Base-by-base conservation (phyloP, 2,329 filamentous ascomycete genomes). In the Epichloe baconii region DNA sequence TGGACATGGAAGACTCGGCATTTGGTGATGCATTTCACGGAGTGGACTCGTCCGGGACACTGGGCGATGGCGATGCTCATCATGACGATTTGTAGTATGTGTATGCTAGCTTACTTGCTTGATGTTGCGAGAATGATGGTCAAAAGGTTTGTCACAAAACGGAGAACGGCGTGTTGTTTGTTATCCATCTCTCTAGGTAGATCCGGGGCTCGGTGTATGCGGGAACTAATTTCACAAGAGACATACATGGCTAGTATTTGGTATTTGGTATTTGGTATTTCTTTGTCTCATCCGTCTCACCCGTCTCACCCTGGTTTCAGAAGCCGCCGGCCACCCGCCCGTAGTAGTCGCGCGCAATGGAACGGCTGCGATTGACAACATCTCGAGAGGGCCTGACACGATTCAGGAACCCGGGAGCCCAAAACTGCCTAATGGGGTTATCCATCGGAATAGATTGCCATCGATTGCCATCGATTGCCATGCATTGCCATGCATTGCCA, bases 1-100 rank as follows among this genome's bases (percentile, higher is more conserved):
- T 83, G 70, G 84, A 83, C 55, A 77, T 88, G 71, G 85, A 88
- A 45, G 85, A 89, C 61, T 88, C 83, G 37, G 87, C 86, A 1
- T 93, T 93, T 69, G 87, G 86, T 3, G 86, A 93, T 59, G 87
- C 87, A 0, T 88, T 91, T 67, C 85, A 89, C 59, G 79, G 77
- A 4, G 76, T 81, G 12, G 75, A 72, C 19, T 59, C 62, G 42
- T 63, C 62, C 10, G 65, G 60, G 49, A 72, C 69, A 31, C 67
- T 68, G 2, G 64, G 60, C 17, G 63, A 66, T 17, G 64, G 60
- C 17, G 63, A 66, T 17, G 61, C 59, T n/a, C 59, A 66, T 34
- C 59, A 58, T 23, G 62, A 65, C 17, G 62, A 67, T 49, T 62
- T 69, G 61, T 68, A 64, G 41, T 11, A 6, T 31, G 31, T 31